Percentiles rank a stretch among this genome's conserved stretches.
phyloP scores from a whole-genome alignment of 2,329 filamentous ascomycete species.

The Sarocladiaceae sp. region DNA sequence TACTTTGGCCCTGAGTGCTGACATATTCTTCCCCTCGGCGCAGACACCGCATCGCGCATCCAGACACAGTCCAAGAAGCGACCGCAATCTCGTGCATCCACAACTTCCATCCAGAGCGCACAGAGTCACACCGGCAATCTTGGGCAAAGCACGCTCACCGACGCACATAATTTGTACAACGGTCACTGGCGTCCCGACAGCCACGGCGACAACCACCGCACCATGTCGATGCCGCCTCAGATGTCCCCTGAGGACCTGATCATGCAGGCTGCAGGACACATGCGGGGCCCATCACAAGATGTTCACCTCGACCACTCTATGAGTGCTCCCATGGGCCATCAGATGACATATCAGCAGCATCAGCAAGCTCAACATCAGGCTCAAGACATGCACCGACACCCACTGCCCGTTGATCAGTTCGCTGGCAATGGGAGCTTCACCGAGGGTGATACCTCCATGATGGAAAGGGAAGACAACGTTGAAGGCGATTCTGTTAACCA shows the following conservation, averaged over 20 bases:
- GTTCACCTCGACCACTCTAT: slow-evolving; percentile 44
- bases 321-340: slow-evolving; percentile 37
- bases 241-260: slow-evolving; percentile 58
- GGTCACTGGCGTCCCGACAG: slow-evolving; percentile 28
- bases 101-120: slow-evolving; percentile 52
- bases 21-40: background rate
- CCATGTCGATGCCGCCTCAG: slow-evolving; percentile 37
- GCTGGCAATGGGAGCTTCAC: slow-evolving; percentile 49
- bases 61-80: slow-evolving; percentile 41
- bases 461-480: slow-evolving; percentile 56
- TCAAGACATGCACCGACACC: slow-evolving; percentile 37
- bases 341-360: slow-evolving; percentile 22
- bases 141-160: slow-evolving; percentile 20
- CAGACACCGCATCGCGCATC: slow-evolving; percentile 2
- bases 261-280: slow-evolving; percentile 51
- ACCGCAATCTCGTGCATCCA: slow-evolving; percentile 51
- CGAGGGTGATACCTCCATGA: slow-evolving; percentile 54
- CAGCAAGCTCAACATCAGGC: slow-evolving; percentile 29
- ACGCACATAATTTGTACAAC: slow-evolving; percentile 10
- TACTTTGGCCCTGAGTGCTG: background rate
- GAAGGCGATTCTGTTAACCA: slow-evolving; percentile 48
- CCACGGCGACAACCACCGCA: slow-evolving; percentile 38
- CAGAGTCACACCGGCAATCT: slow-evolving; percentile 43
- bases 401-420: slow-evolving; percentile 51
- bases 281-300: slow-evolving; percentile 47